Conservation (phyloP, 2,329 filamentous ascomycete species). For the Aspergillus melleus region DNA sequence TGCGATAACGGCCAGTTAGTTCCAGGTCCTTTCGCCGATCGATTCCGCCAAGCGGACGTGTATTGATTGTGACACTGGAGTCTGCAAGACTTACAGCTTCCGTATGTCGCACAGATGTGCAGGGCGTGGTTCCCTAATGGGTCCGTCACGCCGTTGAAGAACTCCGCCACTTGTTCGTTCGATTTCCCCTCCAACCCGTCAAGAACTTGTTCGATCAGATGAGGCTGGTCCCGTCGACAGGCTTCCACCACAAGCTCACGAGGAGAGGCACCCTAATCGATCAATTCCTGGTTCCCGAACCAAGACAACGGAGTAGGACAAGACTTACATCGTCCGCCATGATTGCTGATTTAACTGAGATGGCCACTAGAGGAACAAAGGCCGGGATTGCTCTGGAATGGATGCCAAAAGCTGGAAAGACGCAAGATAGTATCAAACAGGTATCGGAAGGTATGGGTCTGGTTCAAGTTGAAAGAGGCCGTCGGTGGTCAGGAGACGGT, state of each 20-base stretch:
- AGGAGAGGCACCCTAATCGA: slow-evolving; percentile 72
- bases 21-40: background rate
- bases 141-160: slow-evolving; percentile 84
- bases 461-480: background rate
- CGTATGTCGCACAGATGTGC: slow-evolving; percentile 82
- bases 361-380: background rate
- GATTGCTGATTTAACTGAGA: slow-evolving; percentile 11
- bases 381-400: background rate
- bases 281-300: slow-evolving; percentile 6
- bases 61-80: background rate
- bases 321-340: slow-evolving; percentile 48
- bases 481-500: slow-evolving; percentile 16
- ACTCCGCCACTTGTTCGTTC: slow-evolving; percentile 64
- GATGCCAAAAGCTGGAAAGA: background rate
- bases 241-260: slow-evolving; percentile 88
- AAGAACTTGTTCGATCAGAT: slow-evolving; percentile 76
- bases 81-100: slow-evolving; percentile 68
- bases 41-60: background rate
- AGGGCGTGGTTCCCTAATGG: slow-evolving; percentile 85
- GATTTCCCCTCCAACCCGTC: slow-evolving; percentile 58
- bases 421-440: background rate
- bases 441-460: slow-evolving; percentile 2
- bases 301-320: too few species aligned
- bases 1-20: slow-evolving; percentile 20
- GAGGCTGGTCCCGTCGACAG: slow-evolving; percentile 87